These are phyloP conservation scores for Serpula lacrymans DNA, from an alignment of 768 basidiomycete genomes.

Conservation along the genomic window DNA sequence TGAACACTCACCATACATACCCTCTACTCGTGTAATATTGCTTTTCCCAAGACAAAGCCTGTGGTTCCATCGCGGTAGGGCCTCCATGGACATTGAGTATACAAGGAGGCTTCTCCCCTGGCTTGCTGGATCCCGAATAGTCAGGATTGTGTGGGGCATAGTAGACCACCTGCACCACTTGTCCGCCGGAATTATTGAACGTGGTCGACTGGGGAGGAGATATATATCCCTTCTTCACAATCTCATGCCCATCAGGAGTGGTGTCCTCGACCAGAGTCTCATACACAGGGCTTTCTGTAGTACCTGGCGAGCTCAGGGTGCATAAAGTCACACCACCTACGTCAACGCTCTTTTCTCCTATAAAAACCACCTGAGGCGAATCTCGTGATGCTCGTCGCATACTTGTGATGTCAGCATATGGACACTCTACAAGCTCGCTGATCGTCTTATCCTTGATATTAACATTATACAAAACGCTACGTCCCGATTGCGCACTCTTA, in stretches of 20 bases:
- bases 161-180: slow-evolving; percentile 51
- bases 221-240: slow-evolving; percentile 32
- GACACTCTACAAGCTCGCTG: slow-evolving; percentile 26
- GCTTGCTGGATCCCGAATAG: slow-evolving; percentile 39
- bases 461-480: slow-evolving; percentile 31
- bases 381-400: slow-evolving; percentile 22
- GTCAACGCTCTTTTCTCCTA: slow-evolving; percentile 28
- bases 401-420: slow-evolving; percentile 28
- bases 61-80: slow-evolving; percentile 43
- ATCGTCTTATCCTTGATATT: slow-evolving; percentile 20
- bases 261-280: slow-evolving; percentile 16
- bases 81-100: slow-evolving; percentile 63
- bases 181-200: slow-evolving; percentile 28
- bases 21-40: slow-evolving; percentile 63
- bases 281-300: slow-evolving; percentile 19
- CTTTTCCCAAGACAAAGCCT: slow-evolving; percentile 43
- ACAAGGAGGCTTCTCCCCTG: slow-evolving; percentile 56
- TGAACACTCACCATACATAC: slow-evolving; percentile 52
- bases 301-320: slow-evolving; percentile 17
- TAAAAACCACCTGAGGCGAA: slow-evolving; percentile 27
- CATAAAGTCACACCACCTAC: slow-evolving; percentile 28
- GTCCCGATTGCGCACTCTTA: slow-evolving; percentile 21
- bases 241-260: slow-evolving; percentile 4
- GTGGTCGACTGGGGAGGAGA: slow-evolving; percentile 49
- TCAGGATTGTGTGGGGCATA: slow-evolving; percentile 59